phyloP scores from a whole-genome alignment of 106 monocot species.

The Dendrobium officinale region DNA sequence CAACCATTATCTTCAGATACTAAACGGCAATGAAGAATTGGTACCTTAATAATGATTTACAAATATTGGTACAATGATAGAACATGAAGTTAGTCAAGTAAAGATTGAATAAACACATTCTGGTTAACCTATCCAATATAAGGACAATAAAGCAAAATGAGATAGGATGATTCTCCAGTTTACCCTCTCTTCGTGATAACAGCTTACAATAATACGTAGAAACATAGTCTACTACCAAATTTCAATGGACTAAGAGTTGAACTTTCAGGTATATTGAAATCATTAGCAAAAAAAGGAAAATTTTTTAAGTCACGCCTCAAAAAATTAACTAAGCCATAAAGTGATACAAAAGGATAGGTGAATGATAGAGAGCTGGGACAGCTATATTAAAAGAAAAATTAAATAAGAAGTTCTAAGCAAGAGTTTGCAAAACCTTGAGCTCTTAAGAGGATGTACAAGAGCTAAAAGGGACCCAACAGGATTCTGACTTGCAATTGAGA shows the following conservation, averaged over 20 bases:
- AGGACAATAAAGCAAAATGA: not conserved
- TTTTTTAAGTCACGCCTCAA: not conserved
- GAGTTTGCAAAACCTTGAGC: not conserved
- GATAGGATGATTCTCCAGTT: not conserved
- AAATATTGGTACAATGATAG: not conserved
- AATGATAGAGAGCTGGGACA: not conserved
- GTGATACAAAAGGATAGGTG: no score
- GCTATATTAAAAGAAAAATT: not conserved
- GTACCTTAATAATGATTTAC: slow-evolving; percentile 2
- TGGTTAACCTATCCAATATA: not conserved
- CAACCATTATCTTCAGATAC: slow-evolving; percentile 74
- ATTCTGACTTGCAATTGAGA: not conserved
- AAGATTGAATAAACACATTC: not conserved
- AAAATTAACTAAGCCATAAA: not conserved
- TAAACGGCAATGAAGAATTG: slow-evolving; percentile 10
- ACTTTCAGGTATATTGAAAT: not conserved
- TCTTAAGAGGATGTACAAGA: not conserved
- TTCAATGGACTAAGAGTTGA: not conserved
- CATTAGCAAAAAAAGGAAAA: not conserved
- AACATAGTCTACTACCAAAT: not conserved
- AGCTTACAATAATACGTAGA: not conserved
- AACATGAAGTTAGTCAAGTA: slow-evolving; percentile 3
- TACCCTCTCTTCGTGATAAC: not conserved
- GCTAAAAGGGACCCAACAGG: not conserved
- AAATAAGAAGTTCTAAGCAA: not conserved